Conservation (phyloP, 345 rosid species). For the Pseudoturritis turrita region DNA sequence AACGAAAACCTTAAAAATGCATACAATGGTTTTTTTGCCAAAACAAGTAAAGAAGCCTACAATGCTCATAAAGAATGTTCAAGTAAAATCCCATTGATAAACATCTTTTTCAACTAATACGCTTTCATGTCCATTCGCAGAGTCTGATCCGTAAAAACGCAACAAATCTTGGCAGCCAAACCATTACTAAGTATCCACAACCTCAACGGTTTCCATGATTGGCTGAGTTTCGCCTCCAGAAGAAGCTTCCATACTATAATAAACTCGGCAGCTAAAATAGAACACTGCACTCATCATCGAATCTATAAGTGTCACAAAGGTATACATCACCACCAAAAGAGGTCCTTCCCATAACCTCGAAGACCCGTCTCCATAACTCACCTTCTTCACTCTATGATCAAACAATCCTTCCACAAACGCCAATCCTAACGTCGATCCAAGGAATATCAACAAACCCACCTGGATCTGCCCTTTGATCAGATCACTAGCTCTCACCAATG, state of each 20-base stretch:
- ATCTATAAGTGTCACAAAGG: slow-evolving; percentile 80
- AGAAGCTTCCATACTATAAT: slow-evolving; percentile 43
- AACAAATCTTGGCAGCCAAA: slow-evolving; percentile 10
- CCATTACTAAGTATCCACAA: slow-evolving; percentile 15
- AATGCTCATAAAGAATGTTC: background rate
- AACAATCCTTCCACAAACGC: slow-evolving; percentile 80
- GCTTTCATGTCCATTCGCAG: slow-evolving; percentile 3
- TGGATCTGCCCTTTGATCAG: slow-evolving; percentile 79
- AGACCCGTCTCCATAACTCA: slow-evolving; percentile 94
- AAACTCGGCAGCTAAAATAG: slow-evolving; percentile 79
- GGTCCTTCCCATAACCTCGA: slow-evolving; percentile 98
- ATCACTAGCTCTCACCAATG: slow-evolving; percentile 58
- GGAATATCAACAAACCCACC: slow-evolving; percentile 75
- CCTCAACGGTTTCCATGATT: slow-evolving; percentile 40
- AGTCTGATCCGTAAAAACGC: background rate
- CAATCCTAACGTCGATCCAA: slow-evolving; percentile 82
- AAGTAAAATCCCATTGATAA: background rate
- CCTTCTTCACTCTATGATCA: slow-evolving; percentile 80
- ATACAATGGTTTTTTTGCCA: background rate
- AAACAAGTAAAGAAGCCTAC: background rate
- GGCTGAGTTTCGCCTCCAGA: slow-evolving; percentile 42
- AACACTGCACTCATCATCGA: slow-evolving; percentile 83
- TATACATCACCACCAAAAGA: slow-evolving; percentile 76
- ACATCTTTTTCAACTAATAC: background rate
- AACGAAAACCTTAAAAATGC: background rate